Conservation (phyloP, 2,329 filamentous ascomycete species). For the Didymella exigua region DNA sequence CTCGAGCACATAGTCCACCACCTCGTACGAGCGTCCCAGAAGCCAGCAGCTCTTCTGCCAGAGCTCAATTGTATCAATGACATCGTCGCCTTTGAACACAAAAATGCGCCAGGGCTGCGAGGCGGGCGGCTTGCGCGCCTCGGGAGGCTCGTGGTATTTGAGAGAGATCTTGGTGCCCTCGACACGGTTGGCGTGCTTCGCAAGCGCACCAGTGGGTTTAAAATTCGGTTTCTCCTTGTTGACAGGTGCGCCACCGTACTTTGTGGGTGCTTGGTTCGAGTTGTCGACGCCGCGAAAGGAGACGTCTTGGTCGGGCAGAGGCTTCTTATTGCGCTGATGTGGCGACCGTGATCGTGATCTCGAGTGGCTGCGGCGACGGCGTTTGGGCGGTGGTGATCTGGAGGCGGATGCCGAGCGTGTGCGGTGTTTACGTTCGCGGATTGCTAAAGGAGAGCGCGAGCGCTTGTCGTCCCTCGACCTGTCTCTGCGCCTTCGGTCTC, state of each 20-base stretch:
- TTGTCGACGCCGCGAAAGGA: constrained; percentile 50
- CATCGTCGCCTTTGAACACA: constrained; percentile 82
- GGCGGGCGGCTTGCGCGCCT: constrained; percentile 84
- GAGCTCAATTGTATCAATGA: constrained; percentile 82
- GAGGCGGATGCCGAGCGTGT: constrained; percentile 36
- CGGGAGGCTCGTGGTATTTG: constrained; percentile 94
- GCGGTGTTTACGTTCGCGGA: constrained; percentile 32
- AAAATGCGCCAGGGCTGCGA: constrained; percentile 87
- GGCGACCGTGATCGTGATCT: constrained; percentile 52
- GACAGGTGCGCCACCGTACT: constrained; percentile 41
- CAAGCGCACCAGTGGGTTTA: constrained; percentile 77
- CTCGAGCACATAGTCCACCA: constrained; percentile 83
- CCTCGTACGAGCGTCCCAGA: constrained; percentile 76
- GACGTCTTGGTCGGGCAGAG: constrained; percentile 55
- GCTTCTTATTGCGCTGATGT: constrained; percentile 48
- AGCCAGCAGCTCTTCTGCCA: constrained; percentile 85
- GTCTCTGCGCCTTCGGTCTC: constrained; percentile 23
- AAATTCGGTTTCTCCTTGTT: constrained; percentile 91
- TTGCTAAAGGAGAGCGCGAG: constrained; percentile 35
- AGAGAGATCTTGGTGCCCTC: constrained; percentile 77
- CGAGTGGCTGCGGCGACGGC: constrained; percentile 37
- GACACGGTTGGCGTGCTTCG: constrained; percentile 85
- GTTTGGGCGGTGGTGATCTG: constrained; percentile 41
- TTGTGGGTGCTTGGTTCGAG: constrained; percentile 35
- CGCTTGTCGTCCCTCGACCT: constrained; percentile 22